These are phyloP conservation scores for Phytophthora constricta DNA, from an alignment of 352 stramenopile species.

Conservation along the genomic window DNA sequence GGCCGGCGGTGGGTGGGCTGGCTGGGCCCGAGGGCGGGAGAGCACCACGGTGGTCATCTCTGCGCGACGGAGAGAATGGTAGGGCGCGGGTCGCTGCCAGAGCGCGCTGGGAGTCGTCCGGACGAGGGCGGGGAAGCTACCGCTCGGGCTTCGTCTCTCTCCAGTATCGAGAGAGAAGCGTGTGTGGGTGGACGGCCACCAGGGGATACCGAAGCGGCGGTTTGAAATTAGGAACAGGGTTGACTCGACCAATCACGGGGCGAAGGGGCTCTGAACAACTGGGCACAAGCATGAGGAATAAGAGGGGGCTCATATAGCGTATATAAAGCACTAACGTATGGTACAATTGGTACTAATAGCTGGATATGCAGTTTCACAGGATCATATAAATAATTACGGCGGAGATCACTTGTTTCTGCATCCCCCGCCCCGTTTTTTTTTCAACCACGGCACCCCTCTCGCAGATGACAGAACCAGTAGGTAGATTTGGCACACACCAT, in stretches of 20 bases:
- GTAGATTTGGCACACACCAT: too few species aligned
- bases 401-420: too few species aligned
- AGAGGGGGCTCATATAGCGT: too few species aligned
- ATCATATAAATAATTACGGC: too few species aligned
- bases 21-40: conserved; percentile 38
- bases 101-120: background rate
- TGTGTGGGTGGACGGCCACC: background rate
- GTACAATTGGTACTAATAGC: too few species aligned
- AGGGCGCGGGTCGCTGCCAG: background rate
- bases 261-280: too few species aligned
- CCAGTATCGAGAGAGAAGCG: conserved; percentile 1
- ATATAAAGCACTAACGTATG: too few species aligned
- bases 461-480: too few species aligned
- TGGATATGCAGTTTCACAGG: too few species aligned
- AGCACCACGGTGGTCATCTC: conserved; percentile 66
- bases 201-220: background rate
- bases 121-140: background rate
- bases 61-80: background rate
- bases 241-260: background rate
- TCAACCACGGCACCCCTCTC: too few species aligned
- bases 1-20: conserved; percentile 26
- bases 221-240: conserved; percentile 4
- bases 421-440: too few species aligned
- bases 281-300: background rate
- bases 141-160: background rate